Conservation (phyloP, 345 rosid species). For the Stellera chamaejasme region DNA sequence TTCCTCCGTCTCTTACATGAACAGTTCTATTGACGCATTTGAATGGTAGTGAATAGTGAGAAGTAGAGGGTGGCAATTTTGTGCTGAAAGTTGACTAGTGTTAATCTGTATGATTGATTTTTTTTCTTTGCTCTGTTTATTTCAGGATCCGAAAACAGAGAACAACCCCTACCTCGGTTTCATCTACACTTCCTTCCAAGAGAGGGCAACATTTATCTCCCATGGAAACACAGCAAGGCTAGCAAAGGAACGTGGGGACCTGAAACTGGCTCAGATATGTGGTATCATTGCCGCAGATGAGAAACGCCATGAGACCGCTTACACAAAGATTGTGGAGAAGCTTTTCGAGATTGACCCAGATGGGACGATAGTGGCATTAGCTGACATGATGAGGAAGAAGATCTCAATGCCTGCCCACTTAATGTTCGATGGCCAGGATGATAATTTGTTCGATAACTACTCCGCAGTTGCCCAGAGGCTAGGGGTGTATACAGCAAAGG, state of each 20-base stretch:
- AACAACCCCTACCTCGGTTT: slow-evolving; percentile 71
- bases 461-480: slow-evolving; percentile 58
- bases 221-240: slow-evolving; percentile 69
- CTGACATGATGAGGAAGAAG: slow-evolving; percentile 64
- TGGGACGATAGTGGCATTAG: slow-evolving; percentile 47
- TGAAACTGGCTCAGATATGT: slow-evolving; percentile 59
- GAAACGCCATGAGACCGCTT: slow-evolving; percentile 67
- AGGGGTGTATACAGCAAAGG: slow-evolving; percentile 57
- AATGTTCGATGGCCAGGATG: slow-evolving; percentile 59
- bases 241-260: slow-evolving; percentile 53
- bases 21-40: too few species aligned
- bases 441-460: slow-evolving; percentile 56
- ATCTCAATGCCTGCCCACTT: slow-evolving; percentile 55
- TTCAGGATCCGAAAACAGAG: slow-evolving; percentile 67
- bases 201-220: slow-evolving; percentile 69
- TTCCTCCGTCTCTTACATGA: too few species aligned
- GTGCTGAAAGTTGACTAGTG: not conserved
- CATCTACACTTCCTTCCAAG: slow-evolving; percentile 76
- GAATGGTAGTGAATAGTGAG: too few species aligned
- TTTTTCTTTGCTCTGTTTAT: slow-evolving; percentile 1
- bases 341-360: slow-evolving; percentile 58
- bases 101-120: too few species aligned
- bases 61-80: too few species aligned
- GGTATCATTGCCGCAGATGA: slow-evolving; percentile 67
- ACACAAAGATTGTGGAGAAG: slow-evolving; percentile 62